Conservation (phyloP, 495 filamentous ascomycete species). For the Amorphotheca resinae region DNA sequence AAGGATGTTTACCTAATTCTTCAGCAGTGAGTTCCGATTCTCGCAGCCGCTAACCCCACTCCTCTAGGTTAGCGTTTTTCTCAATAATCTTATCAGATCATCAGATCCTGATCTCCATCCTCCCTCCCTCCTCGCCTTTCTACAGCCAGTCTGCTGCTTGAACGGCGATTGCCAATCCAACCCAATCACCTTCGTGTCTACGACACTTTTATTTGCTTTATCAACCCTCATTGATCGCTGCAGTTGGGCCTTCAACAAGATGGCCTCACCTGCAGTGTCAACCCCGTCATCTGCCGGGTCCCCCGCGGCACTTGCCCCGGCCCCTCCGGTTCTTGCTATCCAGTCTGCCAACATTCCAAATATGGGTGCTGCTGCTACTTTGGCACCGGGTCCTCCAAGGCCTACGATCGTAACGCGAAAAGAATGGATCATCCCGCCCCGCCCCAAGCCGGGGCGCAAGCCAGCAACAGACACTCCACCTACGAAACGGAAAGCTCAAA, state of each 20-base stretch:
- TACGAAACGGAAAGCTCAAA: conserved; percentile 87
- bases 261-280: conserved; percentile 21
- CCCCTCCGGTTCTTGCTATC: conserved; percentile 18
- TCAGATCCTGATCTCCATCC: background rate
- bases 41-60: too few species aligned
- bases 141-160: too few species aligned
- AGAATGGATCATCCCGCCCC: conserved; percentile 80
- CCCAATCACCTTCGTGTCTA: too few species aligned
- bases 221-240: background rate
- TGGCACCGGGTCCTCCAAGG: conserved; percentile 9
- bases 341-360: conserved; percentile 10
- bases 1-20: too few species aligned
- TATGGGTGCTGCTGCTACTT: conserved; percentile 10
- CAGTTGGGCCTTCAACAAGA: conserved; percentile 1
- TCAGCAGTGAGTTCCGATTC: too few species aligned
- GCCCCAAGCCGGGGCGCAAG: conserved; percentile 87
- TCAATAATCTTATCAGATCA: background rate
- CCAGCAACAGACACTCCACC: conserved; percentile 84
- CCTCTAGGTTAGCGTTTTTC: too few species aligned
- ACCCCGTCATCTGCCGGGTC: conserved; percentile 20
- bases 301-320: conserved; percentile 17
- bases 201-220: too few species aligned
- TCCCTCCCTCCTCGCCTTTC: background rate
- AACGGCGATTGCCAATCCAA: too few species aligned
- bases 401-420: conserved; percentile 48